phyloP scores from a whole-genome alignment of 768 basidiomycete genomes.

The Termitomyces sp. region DNA sequence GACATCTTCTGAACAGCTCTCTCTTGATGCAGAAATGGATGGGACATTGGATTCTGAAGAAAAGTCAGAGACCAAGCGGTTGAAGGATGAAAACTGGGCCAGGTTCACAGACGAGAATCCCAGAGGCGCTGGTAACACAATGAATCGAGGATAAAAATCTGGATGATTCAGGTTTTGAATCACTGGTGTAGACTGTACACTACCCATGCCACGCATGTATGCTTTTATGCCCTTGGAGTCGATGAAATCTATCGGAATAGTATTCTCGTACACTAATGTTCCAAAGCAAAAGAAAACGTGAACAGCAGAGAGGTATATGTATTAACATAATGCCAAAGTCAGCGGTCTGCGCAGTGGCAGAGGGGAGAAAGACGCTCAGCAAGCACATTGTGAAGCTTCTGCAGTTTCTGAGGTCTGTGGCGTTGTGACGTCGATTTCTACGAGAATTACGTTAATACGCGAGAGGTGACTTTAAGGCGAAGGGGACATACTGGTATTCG shows the following conservation, averaged over 20 bases:
- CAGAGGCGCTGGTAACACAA: constrained; percentile 92
- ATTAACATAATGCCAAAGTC: constrained; percentile 11
- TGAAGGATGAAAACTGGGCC: constrained; percentile 91
- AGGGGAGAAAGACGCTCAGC: constrained; percentile 36
- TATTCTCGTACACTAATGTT: constrained; percentile 19
- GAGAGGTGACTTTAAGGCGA: not conserved
- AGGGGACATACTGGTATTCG: constrained; percentile 44
- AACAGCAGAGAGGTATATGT: constrained; percentile 17
- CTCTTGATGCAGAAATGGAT: constrained; percentile 79
- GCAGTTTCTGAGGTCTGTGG: constrained; percentile 65
- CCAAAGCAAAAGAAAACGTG: constrained; percentile 6
- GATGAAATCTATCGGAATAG: constrained; percentile 7
- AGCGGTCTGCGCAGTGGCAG: constrained; percentile 5
- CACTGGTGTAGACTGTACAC: not conserved
- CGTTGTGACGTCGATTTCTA: constrained; percentile 92
- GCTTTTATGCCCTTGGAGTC: not conserved
- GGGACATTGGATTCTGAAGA: constrained; percentile 64
- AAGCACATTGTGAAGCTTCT: constrained; percentile 83
- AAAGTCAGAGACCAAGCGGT: constrained; percentile 70
- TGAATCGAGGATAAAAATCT: constrained; percentile 78
- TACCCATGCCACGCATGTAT: not conserved
- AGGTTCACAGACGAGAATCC: constrained; percentile 80
- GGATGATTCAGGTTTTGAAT: not conserved
- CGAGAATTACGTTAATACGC: constrained; percentile 5
- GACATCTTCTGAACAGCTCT: constrained; percentile 75